A percentile compares a stretch with the other conserved stretches of the same genome.
These are phyloP conservation scores for Acrodontium crateriforme DNA, from an alignment of 2,329 filamentous ascomycete genomes.

Conservation along the genomic window DNA sequence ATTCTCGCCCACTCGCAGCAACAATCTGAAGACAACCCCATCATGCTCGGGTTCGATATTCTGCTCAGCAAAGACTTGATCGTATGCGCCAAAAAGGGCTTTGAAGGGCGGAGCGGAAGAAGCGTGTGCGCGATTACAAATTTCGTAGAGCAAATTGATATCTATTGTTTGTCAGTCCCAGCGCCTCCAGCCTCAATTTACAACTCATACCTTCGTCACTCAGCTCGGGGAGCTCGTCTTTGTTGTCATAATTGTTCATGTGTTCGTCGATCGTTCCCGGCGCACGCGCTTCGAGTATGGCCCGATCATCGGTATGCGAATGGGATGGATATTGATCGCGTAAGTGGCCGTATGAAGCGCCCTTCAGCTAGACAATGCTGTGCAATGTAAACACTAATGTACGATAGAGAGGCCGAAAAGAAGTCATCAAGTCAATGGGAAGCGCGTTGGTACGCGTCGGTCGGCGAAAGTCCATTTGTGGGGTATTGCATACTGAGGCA, in stretches of 20 bases:
- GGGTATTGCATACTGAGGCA: too few species aligned
- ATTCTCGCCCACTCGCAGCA: constrained; percentile 60
- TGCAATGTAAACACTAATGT: too few species aligned
- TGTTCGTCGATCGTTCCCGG: constrained; percentile 15
- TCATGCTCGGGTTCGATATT: constrained; percentile 60
- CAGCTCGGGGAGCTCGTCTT: constrained; percentile 26
- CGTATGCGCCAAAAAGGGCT: constrained; percentile 70
- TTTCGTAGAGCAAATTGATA: constrained; percentile 63
- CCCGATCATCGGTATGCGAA: constrained; percentile 23
- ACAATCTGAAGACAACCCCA: constrained; percentile 59
- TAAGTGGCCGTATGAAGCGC: too few species aligned
- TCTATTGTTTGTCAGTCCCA: constrained; percentile 37
- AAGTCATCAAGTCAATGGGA: too few species aligned
- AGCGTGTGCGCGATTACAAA: constrained; percentile 58
- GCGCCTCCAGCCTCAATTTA: neutral
- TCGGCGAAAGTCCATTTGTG: too few species aligned
- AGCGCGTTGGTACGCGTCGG: too few species aligned
- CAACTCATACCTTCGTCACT: constrained; percentile 26
- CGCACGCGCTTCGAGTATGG: constrained; percentile 22
- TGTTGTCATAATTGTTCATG: constrained; percentile 18
- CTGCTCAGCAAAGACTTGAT: constrained; percentile 56
- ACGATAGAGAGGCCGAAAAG: too few species aligned
- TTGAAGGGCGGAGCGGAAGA: constrained; percentile 55
- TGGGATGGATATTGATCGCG: too few species aligned
- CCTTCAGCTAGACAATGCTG: too few species aligned